Base-by-base conservation (phyloP, 1,284 basidiomycete genomes). In the Pyrrhoderma noxium region DNA sequence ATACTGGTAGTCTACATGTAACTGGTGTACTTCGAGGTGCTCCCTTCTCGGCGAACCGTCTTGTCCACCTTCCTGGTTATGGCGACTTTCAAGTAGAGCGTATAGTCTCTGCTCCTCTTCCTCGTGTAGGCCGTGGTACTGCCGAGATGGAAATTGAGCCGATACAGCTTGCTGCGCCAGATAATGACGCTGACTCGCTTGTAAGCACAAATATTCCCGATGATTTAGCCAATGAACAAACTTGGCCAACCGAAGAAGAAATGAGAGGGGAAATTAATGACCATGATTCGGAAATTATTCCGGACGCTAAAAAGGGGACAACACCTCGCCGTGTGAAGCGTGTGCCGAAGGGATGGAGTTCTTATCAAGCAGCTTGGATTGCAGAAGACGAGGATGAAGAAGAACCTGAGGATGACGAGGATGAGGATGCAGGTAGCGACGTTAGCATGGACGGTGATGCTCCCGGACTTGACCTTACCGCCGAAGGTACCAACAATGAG, bases 241-340 rank as follows among this genome's bases (percentile, higher is more conserved):
- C 95, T 0, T 98, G 95, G 94, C 95, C 95, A 0, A 97, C 93
- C 0, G 93, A 98, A 64, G 95, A 98, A 60, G 95, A 98, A 65
- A 90, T 99, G 83, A 73, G 72, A 2, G 71, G 66, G 2, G 67
- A 63, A 1, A 63, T 58, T 16, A 67, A 70, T 23, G 63, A 43
- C 56, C 37, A 70, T 55, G 62, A 65, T 55, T 50, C 61, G 7
- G 21, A 16, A 40, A 40, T 40, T n/a, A 63, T 86, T n/a, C 85
- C 87, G 1, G 81, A 85, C 54, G 84, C 84, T 0, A 66, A 62
- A 45, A 70, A 70, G 14, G 82, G 82, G 0, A 85, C 85, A 1
- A 90, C 85, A 8, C 84, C 84, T 1, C 87, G 79, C 66, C 67
- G 69, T n/a, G 78, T 90, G 38, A 85, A 81, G 65, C 78, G 79